Conservation (phyloP, 2,329 filamentous ascomycete species). For the Colletotrichum cuscutae region DNA sequence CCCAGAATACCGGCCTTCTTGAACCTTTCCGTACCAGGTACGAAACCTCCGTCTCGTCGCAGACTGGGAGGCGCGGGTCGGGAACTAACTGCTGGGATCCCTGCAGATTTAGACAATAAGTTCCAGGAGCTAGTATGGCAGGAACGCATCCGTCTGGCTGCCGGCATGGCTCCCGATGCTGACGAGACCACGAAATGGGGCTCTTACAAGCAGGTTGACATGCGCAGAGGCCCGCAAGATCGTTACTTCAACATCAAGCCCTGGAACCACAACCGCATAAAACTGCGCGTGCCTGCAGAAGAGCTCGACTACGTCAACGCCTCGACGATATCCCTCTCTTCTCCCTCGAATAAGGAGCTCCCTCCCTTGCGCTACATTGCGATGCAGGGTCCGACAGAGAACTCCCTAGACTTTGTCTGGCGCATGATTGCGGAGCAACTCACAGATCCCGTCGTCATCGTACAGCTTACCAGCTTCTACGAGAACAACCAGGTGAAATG, state of each 20-base stretch:
- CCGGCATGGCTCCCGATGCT: conserved; percentile 49
- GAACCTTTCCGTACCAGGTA: conserved; percentile 49
- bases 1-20: conserved; percentile 52
- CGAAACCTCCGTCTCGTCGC: conserved; percentile 23
- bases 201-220: conserved; percentile 47
- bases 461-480: conserved; percentile 93
- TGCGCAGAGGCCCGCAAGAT: conserved; percentile 64
- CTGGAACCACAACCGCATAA: conserved; percentile 87
- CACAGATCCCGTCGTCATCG: conserved; percentile 79
- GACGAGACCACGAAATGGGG: conserved; percentile 46
- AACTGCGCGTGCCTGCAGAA: conserved; percentile 79
- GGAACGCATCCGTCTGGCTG: conserved; percentile 59
- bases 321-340: conserved; percentile 72
- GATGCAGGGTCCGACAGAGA: conserved; percentile 88
- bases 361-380: conserved; percentile 79
- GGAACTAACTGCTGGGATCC: conserved; percentile 21
- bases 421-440: conserved; percentile 91
- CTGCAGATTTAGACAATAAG: conserved; percentile 43
- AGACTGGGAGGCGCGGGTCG: conserved; percentile 18
- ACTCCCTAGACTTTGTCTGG: conserved; percentile 86
- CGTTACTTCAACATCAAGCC: conserved; percentile 92
- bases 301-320: conserved; percentile 86
- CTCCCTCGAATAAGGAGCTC: conserved; percentile 49
- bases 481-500: conserved; percentile 86
- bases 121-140: conserved; percentile 65